Base-by-base conservation (phyloP, 1,139 yeast species). In the Debaryomycetaceae sp. region DNA sequence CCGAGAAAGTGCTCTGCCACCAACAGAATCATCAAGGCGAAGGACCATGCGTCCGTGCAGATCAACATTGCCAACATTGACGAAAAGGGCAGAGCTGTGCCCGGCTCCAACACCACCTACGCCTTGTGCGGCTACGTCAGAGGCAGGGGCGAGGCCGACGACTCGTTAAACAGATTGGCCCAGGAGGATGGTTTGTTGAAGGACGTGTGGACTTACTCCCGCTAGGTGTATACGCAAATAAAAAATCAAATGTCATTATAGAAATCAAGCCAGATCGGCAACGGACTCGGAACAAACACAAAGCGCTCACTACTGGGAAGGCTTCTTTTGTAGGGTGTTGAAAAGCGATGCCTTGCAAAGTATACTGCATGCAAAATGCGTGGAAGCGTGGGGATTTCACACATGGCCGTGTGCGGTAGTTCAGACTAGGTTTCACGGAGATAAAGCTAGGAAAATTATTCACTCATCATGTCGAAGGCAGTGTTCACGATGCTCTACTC, bases 1-100 rank as follows among this genome's bases (percentile, higher is more conserved):
- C 99, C 99, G 77, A 85, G 98, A 82, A 90, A 90, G 78, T 90
- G 99, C 78, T 90, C 97, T 72, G 99, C 98, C 62, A 86, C 98
- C 73, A 87, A 86, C 96, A 87, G 97, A 77, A 86, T 92, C 75
- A 87, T 90, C 79, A 86, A 85, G 78, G 92, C 98, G 61, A 87
- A 90, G 78, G 99, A 90, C 73, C 98, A 90, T 69, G 92, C 97
- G 53, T 83, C 97, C 47, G 97, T 92, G 55, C 98, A 90, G 54
- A 61, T 64, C 53, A 61, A 55, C 64, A 59, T 64, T 43, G 71
- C 71, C 44, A 62, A 63, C 49, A 65, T 64, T 36, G 96, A 90
- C 63, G 95, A 77, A 62, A 80, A 81, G 60, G 99, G 99, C 53
- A 87, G 82, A 65, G 93, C 93, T 53, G 73, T 90, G 62, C 77